Evolutionary conservation across 2,329 filamentous ascomycete species (phyloP), one percentile per base, ranked within the genome.

Genomic region (Helotiales sp.): DNA sequence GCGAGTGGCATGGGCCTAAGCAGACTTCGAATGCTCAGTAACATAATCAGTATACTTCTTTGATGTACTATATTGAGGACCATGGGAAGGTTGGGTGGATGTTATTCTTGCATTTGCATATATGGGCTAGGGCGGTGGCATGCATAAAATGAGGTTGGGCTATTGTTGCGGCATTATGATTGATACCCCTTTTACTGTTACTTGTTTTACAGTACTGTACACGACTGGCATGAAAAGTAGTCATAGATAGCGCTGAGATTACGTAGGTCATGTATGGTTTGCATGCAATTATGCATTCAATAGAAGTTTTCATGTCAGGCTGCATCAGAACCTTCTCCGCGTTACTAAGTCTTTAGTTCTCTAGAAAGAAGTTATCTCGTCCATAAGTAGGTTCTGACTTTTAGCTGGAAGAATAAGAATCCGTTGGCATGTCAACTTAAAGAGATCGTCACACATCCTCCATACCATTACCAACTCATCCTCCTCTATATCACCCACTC

Each of bases 1-100:
- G 82, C 63, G 73, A 77, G 54, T 80, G 84, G 58, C 82, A 85
- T 40, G 62, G 63, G 31, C 30, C 10, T 31, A 25, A 19, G 38
- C 38, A 4, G 3, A 12, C 27, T 48, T 48, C 46, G 17, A 27
- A n/a, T 3, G 22, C 2, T 12, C 15, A 24, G 8, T 25, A 25
- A 9, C 27, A 5, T 10, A 19, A 6, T 7, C 40, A 25, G 22
- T 27, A 27, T 24, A 24, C 22, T 24, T 10, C n/a, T 44, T 24
- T 25, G 12, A 5, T 44, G 22, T 27, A 44, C n/a, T 2, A 3
- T 38, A 44, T 44, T 8, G 40, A 15, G 19, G 22, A 15, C 4
- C 15, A 13, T 25, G n/a, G 22, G 19, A 44, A 25, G 40, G 27
- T 44, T 9, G 13, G 13, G 27, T 44, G 22, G 8, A 25, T 25